Base-by-base conservation (phyloP, 2,329 filamentous ascomycete species). In the Dactylellina leptospora region DNA sequence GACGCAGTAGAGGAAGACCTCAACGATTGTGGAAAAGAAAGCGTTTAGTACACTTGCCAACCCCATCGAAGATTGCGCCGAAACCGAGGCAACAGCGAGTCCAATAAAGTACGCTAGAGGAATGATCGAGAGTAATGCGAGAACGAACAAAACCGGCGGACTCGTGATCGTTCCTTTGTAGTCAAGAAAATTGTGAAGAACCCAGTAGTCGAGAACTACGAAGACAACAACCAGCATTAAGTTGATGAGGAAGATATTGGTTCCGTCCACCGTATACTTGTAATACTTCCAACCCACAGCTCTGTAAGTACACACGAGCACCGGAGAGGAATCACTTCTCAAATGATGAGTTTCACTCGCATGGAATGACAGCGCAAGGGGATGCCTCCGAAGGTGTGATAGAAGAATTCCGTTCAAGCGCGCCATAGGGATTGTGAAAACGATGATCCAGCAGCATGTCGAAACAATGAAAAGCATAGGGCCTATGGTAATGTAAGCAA, bases 241-340 rank as follows among this genome's bases (percentile, higher is more conserved):
- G 79, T 99, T 99, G 83, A 99, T 97, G 75, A 99, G 87, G 82
- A 99, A 97, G 78, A 99, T 96, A 81, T 99, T 99, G 73, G 95
- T 99, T 61, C 95, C 96, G 78, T 99, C 95, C 68, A 99, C 85
- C 2, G 95, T 99, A 81, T 99, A 99, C 81, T 99, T 99, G 93
- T 96, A 99, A 83, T 99, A 99, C 80, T 93, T 93, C 75, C 88
- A 84, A 10, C 95, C 95, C 10, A 96, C 93, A 44, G 95, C 95
- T 68, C 96, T 90, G 81, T 99, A 99, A 4, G 95, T 99, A 84
- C 95, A 99, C 30, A 99, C 85, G 16, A 99, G 83, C 73, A 99
- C 93, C 9, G 93, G 93, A 13, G 90, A 70, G 23, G 61, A 56
- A 13, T 70, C 56, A 22, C 51, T 56, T 90, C 47, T 92, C 90